phyloP scores from a whole-genome alignment of 192 early-diverging fungal genomes.

The Pilobolus umbonatus region DNA sequence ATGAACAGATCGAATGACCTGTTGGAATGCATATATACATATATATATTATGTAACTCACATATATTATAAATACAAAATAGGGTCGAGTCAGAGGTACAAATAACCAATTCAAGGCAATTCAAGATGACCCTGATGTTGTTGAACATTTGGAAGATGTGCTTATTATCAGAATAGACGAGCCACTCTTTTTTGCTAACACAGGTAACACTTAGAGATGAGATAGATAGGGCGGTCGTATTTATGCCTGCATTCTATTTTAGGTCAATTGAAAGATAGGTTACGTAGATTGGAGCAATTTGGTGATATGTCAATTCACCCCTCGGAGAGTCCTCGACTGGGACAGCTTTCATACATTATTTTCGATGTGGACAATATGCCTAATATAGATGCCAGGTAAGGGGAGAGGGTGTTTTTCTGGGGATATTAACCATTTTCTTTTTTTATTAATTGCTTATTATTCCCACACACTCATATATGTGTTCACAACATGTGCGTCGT shows the following conservation, averaged over 20 bases:
- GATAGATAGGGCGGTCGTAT: not conserved
- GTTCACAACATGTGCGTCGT: not conserved
- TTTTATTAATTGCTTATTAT: not conserved
- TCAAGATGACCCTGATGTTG: conserved; percentile 50
- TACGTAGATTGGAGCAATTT: conserved; percentile 89
- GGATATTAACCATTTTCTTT: no score
- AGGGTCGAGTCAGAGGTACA: conserved; percentile 51
- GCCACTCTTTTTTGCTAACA: conserved; percentile 95
- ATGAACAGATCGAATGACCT: no score
- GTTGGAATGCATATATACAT: no score
- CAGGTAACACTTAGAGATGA: conserved; percentile 28
- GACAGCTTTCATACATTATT: conserved; percentile 69
- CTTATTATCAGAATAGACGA: conserved; percentile 91
- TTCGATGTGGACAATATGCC: conserved; percentile 92
- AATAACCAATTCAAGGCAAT: conserved; percentile 72
- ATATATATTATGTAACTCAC: no score
- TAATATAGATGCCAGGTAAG: conserved; percentile 88
- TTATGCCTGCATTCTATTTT: not conserved
- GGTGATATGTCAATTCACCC: conserved; percentile 95
- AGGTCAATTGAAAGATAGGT: conserved; percentile 91
- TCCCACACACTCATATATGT: not conserved
- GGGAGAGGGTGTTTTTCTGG: not conserved
- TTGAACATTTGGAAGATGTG: conserved; percentile 78
- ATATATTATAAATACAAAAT: not conserved
- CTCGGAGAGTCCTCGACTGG: conserved; percentile 80